phyloP scores from a whole-genome alignment of 441 rosid genomes.

The Adansonia madagascariensis region DNA sequence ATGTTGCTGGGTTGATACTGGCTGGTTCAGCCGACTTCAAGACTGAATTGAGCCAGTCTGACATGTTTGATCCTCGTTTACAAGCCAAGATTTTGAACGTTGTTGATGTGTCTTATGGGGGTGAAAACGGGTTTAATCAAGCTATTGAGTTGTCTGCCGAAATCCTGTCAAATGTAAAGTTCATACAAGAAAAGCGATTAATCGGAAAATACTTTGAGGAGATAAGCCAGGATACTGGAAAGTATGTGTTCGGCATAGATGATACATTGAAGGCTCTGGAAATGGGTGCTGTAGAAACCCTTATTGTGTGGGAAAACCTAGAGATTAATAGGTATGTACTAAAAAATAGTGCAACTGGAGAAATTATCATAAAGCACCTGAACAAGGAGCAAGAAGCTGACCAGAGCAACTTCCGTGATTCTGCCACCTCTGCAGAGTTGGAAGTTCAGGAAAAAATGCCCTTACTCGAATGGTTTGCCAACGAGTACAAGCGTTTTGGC shows the following conservation, averaged over 20 bases:
- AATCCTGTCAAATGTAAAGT: slow-evolving; percentile 77
- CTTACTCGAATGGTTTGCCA: slow-evolving; percentile 65
- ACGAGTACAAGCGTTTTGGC: slow-evolving; percentile 65
- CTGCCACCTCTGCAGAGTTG: slow-evolving; percentile 51
- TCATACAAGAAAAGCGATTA: slow-evolving; percentile 77
- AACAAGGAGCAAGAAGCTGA: slow-evolving; percentile 59
- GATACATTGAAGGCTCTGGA: slow-evolving; percentile 77
- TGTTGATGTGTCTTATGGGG: slow-evolving; percentile 86
- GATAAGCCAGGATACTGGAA: slow-evolving; percentile 71
- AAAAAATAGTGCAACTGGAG: slow-evolving; percentile 50
- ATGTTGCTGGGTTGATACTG: slow-evolving; percentile 73
- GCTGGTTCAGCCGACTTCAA: slow-evolving; percentile 94
- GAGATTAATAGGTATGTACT: slow-evolving; percentile 59
- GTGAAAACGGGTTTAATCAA: slow-evolving; percentile 81
- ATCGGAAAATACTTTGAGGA: slow-evolving; percentile 87
- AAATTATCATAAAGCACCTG: slow-evolving; percentile 53
- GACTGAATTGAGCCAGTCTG: slow-evolving; percentile 84
- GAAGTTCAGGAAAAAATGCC: slow-evolving; percentile 63
- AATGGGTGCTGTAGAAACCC: slow-evolving; percentile 82
- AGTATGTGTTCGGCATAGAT: slow-evolving; percentile 49
- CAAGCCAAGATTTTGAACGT: slow-evolving; percentile 84
- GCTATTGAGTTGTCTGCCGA: slow-evolving; percentile 85
- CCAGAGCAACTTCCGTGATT: slow-evolving; percentile 60
- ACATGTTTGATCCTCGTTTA: slow-evolving; percentile 85
- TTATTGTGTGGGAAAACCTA: slow-evolving; percentile 85